A percentile compares a stretch with the other conserved stretches of the same genome.
Conservation (phyloP, 441 rosid genomes). For the Adansonia rubrostipa region DNA sequence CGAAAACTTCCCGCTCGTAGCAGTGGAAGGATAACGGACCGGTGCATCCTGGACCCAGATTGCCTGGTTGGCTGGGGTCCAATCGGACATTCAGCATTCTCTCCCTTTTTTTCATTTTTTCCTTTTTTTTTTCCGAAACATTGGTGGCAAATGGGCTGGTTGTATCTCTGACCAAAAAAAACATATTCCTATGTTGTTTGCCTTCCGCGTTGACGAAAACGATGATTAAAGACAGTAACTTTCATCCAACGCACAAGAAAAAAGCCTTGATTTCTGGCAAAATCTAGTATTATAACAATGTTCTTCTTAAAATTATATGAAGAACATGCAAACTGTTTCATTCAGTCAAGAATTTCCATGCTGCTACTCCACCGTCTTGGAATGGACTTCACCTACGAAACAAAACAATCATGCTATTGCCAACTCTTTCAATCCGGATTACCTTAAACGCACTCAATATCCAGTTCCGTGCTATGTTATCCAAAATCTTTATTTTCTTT, state of each 20-base stretch:
- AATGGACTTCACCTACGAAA: slow-evolving; percentile 51
- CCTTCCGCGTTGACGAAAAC: too few species aligned
- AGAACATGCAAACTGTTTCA: background rate
- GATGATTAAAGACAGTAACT: too few species aligned
- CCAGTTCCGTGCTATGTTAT: too few species aligned
- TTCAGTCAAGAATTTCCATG: slow-evolving; percentile 19
- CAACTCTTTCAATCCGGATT: background rate
- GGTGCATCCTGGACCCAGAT: slow-evolving; percentile 4
- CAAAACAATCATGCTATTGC: background rate
- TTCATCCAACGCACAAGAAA: too few species aligned
- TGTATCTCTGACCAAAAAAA: too few species aligned
- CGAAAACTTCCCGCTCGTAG: slow-evolving; percentile 35
- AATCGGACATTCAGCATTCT: background rate
- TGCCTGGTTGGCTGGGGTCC: background rate
- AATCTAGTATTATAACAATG: background rate
- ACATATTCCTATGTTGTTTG: too few species aligned
- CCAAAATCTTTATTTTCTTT: too few species aligned
- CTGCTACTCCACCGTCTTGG: slow-evolving; percentile 42
- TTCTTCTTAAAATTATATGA: background rate
- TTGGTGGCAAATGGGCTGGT: too few species aligned
- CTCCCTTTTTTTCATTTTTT: background rate
- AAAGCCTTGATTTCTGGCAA: too few species aligned
- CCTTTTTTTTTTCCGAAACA: background rate
- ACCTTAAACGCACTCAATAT: background rate
- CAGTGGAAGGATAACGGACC: slow-evolving; percentile 44